These are phyloP conservation scores for Starmerella scarabaei DNA, from an alignment of 805 yeast genomes.

Conservation along the genomic window DNA sequence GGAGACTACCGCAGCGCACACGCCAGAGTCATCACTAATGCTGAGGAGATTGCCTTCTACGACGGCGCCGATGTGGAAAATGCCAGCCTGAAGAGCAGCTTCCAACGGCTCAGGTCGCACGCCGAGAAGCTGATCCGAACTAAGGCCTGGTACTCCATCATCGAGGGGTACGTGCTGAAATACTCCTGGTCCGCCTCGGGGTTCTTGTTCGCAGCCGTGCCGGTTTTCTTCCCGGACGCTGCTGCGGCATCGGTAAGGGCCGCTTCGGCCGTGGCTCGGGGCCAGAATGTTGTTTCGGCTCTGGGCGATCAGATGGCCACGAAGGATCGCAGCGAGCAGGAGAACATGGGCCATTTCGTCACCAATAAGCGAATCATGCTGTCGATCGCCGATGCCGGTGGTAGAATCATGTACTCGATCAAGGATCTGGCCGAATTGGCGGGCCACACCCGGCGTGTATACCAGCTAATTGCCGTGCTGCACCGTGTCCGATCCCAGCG, in stretches of 20 bases:
- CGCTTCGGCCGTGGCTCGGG: constrained; percentile 4
- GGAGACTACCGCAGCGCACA: constrained; percentile 84
- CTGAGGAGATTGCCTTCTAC: constrained; percentile 89
- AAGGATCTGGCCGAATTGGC: constrained; percentile 84
- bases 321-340: constrained; percentile 21
- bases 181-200: constrained; percentile 94
- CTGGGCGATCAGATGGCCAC: not conserved
- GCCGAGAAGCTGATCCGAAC: constrained; percentile 41
- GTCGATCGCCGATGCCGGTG: constrained; percentile 89
- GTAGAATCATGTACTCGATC: constrained; percentile 84
- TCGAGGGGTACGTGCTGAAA: constrained; percentile 78
- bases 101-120: constrained; percentile 43
- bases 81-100: constrained; percentile 46
- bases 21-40: constrained; percentile 68
- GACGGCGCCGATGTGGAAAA: constrained; percentile 78
- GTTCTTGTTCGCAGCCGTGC: constrained; percentile 79
- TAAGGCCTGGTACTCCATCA: constrained; percentile 53
- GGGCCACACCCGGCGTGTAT: constrained; percentile 80
- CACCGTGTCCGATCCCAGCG: constrained; percentile 64
- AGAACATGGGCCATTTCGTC: constrained; percentile 70
- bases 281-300: not conserved
- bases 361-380: constrained; percentile 83
- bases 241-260: constrained; percentile 22
- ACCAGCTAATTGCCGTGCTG: constrained; percentile 56
- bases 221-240: constrained; percentile 54